phyloP scores from a whole-genome alignment of 495 filamentous ascomycete genomes.

The Lentithecium fluviatile region DNA sequence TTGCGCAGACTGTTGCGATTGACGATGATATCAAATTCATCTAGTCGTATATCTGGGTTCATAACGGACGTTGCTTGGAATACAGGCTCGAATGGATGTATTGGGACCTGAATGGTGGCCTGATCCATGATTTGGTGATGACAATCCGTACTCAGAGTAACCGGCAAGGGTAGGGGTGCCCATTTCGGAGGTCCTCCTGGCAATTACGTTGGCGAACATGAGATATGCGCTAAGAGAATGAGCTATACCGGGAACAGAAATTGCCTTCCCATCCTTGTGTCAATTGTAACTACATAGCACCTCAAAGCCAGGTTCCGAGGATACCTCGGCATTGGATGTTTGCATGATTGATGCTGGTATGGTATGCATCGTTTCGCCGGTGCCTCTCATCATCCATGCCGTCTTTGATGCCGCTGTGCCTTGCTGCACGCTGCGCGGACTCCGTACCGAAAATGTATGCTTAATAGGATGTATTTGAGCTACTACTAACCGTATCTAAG shows the following conservation, averaged over 20 bases:
- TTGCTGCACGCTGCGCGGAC: too few relatives aligned
- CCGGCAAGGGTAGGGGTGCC: neutral
- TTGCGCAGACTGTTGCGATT: slow-evolving; percentile 16
- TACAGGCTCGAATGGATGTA: slow-evolving; percentile 2
- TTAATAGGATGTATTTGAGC: too few relatives aligned
- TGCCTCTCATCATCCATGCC: slow-evolving; percentile 11
- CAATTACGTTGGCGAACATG: too few relatives aligned
- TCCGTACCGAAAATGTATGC: too few relatives aligned
- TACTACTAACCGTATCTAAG: too few relatives aligned
- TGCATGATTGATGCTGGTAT: neutral
- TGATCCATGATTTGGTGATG: slow-evolving; percentile 1
- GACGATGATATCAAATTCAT: slow-evolving; percentile 7
- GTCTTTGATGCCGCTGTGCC: neutral
- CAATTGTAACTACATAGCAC: slow-evolving; percentile 9
- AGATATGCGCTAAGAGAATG: neutral
- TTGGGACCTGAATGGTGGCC: slow-evolving; percentile 1
- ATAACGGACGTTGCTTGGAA: slow-evolving; percentile 3
- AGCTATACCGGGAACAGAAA: slow-evolving; percentile 2
- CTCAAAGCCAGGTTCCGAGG: slow-evolving; percentile 1
- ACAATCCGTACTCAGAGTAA: neutral
- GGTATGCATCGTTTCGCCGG: neutral
- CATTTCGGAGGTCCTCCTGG: slow-evolving; percentile 6
- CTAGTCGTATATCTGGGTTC: slow-evolving; percentile 1
- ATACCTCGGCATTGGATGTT: neutral
- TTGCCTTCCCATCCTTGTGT: neutral